Evolutionary conservation across 2,329 filamentous ascomycete species (phyloP), one percentile per base, ranked within the genome.

Genomic region (Seiridium cupressi): DNA sequence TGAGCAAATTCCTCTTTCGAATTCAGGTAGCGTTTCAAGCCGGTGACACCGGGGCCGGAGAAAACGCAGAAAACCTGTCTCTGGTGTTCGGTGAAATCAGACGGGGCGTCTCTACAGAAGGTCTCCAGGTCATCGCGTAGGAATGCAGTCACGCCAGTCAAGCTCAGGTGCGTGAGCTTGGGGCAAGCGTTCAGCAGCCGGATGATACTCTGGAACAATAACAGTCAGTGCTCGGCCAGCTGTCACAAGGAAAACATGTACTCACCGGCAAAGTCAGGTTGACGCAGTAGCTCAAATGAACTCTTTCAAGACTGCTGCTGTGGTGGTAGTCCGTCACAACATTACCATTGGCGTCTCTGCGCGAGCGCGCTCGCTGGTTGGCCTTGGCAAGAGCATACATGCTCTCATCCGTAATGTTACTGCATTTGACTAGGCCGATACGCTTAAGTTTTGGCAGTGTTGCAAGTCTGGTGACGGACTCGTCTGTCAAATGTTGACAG

Each of bases 41-140:
- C 85, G 47, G 81, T 80, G 2, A 99, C 94, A 59, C 93, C 93
- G 34, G 86, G 84, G 5, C 95, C 94, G 1, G 93, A 97, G 74
- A 99, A 99, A 58, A 99, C 95, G 71, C 95, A 99, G 73, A 99
- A 99, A 6, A 98, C 92, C 57, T 94, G 89, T 63, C 95, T 88
- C 74, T 99, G 95, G 71, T 97, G 93, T 51, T 94, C 90, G 18
- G 93, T 98, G 73, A 99, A 99, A 75, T 98, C 95, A 88, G 84
- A 76, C 44, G 95, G 95, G 1, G 95, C 92, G 67, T 91, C 88
- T 63, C 95, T 88, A 72, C 95, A 98, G 73, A 92, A 98, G 5
- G 83, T 80, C 57, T 92, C 89, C 36, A 98, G 84, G 66, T 97
- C 93, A 59, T 92, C 88, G 57, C 90, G 86, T 38, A 97, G 83